phyloP scores from a whole-genome alignment of 129 eudicot species.

The Flaveria ramosissima region DNA sequence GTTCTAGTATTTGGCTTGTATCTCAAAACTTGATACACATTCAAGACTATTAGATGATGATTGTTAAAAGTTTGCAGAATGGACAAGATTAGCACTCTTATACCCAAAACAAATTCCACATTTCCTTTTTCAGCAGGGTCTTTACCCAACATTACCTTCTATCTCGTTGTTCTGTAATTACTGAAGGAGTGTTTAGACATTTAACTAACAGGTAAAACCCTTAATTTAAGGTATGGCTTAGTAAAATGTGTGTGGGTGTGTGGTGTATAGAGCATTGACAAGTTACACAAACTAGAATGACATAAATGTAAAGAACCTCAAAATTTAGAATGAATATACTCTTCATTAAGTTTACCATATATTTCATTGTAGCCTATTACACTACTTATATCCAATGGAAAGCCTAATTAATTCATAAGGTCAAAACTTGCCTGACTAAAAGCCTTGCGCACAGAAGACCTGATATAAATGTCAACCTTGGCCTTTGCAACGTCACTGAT shows the following conservation, averaged over 20 bases:
- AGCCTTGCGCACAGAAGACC: conserved; percentile 71
- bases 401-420: conserved; percentile 12
- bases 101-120: not conserved
- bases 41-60: not conserved
- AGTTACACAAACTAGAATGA: conserved; percentile 6
- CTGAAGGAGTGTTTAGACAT: not conserved
- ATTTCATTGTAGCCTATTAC: not conserved
- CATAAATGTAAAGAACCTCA: not conserved
- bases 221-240: not conserved
- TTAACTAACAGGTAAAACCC: not conserved
- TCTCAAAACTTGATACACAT: not conserved
- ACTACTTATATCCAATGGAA: not conserved
- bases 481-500: conserved; percentile 45
- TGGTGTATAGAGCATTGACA: not conserved
- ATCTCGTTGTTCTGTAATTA: not conserved
- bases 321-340: not conserved
- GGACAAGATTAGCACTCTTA: not conserved
- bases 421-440: conserved; percentile 67
- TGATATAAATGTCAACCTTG: conserved; percentile 65
- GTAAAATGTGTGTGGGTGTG: not conserved
- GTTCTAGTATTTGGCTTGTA: not conserved
- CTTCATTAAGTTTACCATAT: not conserved
- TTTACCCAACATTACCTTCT: not conserved
- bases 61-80: no score
- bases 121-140: conserved; percentile 9